Conservation (phyloP, 352 stramenopile species). For the Pythium folliculosum region DNA sequence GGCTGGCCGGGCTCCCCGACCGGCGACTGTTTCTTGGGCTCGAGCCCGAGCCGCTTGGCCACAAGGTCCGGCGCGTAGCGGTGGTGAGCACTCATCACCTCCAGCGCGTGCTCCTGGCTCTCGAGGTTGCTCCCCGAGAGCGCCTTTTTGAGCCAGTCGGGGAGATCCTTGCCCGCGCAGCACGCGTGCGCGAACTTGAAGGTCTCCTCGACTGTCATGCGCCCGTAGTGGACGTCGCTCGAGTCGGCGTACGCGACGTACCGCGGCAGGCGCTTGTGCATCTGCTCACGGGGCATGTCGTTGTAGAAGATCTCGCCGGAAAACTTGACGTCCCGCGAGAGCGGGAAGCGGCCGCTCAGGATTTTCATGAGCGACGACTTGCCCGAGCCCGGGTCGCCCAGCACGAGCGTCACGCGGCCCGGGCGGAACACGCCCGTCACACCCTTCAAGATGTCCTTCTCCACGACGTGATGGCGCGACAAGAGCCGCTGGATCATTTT, state of each 20-base stretch:
- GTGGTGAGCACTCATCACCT: conserved; percentile 40
- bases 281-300: conserved; percentile 31
- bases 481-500: conserved; percentile 28
- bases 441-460: conserved; percentile 53
- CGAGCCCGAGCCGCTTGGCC: conserved; percentile 56
- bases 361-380: conserved; percentile 56
- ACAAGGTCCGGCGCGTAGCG: conserved; percentile 44
- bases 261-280: conserved; percentile 38
- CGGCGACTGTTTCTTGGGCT: conserved; percentile 53
- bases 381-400: conserved; percentile 44
- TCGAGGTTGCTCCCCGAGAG: conserved; percentile 37
- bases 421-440: conserved; percentile 48
- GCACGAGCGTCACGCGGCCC: conserved; percentile 55
- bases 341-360: conserved; percentile 51
- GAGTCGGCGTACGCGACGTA: conserved; percentile 56
- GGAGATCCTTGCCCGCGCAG: conserved; percentile 36
- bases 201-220: conserved; percentile 56
- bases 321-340: conserved; percentile 45
- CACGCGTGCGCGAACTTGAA: conserved; percentile 54
- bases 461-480: conserved; percentile 29
- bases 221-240: conserved; percentile 43
- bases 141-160: conserved; percentile 45
- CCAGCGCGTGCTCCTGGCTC: conserved; percentile 37
- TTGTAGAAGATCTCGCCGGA: conserved; percentile 52
- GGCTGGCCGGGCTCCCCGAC: conserved; percentile 55